Evolutionary conservation across 2,329 filamentous ascomycete species (phyloP).

Genomic region (Fusarium brevicatenulatum): DNA sequence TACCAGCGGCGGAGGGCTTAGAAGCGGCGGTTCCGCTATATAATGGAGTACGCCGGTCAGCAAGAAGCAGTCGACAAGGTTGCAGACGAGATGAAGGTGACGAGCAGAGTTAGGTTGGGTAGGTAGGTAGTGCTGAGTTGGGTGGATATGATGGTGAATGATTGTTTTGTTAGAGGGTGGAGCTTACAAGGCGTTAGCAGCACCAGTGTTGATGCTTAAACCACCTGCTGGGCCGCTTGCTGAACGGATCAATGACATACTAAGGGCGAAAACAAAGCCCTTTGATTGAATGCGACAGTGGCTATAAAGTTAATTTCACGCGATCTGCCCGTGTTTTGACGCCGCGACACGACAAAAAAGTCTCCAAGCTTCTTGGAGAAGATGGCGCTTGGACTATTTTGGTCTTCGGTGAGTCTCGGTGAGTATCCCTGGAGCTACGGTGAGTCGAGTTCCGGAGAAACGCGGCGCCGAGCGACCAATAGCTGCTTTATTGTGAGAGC

Average conservation of each 20-base stretch:
- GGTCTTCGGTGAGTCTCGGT: constrained; percentile 29
- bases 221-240: constrained; percentile 69
- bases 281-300: constrained; percentile 34
- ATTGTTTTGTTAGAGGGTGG: constrained; percentile 40
- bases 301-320: constrained; percentile 31
- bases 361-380: constrained; percentile 24
- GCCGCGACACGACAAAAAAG: constrained; percentile 33
- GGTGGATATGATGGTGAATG: constrained; percentile 31
- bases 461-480: constrained; percentile 37
- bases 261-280: constrained; percentile 28
- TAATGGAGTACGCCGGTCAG: constrained; percentile 25
- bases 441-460: constrained; percentile 42
- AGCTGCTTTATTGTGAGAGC: constrained; percentile 23
- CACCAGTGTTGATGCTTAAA: constrained; percentile 71
- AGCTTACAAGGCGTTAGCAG: constrained; percentile 62
- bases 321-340: constrained; percentile 35
- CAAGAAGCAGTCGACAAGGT: constrained; percentile 10
- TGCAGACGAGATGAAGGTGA: not conserved
- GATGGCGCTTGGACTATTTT: constrained; percentile 37
- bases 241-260: constrained; percentile 65
- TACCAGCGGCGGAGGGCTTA: constrained; percentile 49
- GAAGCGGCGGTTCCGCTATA: constrained; percentile 43
- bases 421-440: constrained; percentile 7
- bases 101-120: constrained; percentile 6
- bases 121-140: not conserved